These are phyloP conservation scores for Styphnolobium japonicum DNA, from an alignment of 306 rosid species.

Conservation along the genomic window DNA sequence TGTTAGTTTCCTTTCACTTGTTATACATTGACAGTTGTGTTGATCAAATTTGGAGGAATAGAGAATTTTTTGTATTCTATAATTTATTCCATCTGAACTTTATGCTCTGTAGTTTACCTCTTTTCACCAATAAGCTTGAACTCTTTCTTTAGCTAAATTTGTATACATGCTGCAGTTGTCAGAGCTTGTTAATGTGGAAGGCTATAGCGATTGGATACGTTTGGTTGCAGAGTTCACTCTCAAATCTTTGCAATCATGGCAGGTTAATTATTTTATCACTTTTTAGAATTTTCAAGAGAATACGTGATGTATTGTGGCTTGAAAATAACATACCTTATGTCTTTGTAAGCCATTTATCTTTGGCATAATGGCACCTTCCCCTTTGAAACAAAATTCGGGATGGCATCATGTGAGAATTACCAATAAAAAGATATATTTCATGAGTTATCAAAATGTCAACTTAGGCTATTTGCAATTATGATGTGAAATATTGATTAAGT, in stretches of 20 bases:
- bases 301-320: not conserved
- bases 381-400: conserved; percentile 9
- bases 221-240: conserved; percentile 96
- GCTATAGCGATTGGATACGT: conserved; percentile 97
- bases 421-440: not conserved
- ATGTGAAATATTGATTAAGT: conserved; percentile 39
- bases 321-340: not conserved
- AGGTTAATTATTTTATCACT: conserved; percentile 49
- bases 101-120: not conserved
- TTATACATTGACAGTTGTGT: not conserved
- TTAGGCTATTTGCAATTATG: conserved; percentile 12
- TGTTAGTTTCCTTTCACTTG: not conserved
- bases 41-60: not conserved
- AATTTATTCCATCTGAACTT: not conserved
- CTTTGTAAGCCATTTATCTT: not conserved
- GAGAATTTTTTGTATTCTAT: not conserved
- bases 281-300: conserved; percentile 17
- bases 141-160: conserved; percentile 26
- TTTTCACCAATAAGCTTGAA: not conserved
- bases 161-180: conserved; percentile 59
- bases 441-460: conserved; percentile 1
- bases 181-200: conserved; percentile 96
- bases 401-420: conserved; percentile 16
- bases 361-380: not conserved
- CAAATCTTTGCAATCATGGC: conserved; percentile 97